phyloP scores from a whole-genome alignment of 2,329 filamentous ascomycete species.

The Verticillium longisporum region DNA sequence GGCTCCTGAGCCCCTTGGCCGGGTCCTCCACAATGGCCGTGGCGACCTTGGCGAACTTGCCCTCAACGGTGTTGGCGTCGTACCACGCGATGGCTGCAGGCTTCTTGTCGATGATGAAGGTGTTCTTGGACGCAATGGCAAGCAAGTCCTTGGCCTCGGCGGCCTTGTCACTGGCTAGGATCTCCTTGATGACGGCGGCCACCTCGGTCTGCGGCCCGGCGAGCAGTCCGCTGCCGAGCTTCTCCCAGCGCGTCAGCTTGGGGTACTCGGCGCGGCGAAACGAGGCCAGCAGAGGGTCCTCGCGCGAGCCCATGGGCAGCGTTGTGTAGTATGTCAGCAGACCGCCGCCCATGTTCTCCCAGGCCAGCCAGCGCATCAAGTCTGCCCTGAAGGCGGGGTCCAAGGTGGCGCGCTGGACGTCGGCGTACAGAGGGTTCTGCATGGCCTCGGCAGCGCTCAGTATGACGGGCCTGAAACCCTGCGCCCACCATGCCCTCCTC shows the following conservation, averaged over 20 bases:
- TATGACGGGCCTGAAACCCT: slow-evolving; percentile 82
- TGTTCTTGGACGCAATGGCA: slow-evolving; percentile 49
- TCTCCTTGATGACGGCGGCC: slow-evolving; percentile 53
- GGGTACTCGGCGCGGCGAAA: slow-evolving; percentile 72
- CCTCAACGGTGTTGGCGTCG: slow-evolving; percentile 51
- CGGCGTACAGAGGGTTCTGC: slow-evolving; percentile 71
- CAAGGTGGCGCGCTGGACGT: slow-evolving; percentile 58
- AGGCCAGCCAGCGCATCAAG: slow-evolving; percentile 81
- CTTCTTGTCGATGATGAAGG: slow-evolving; percentile 58
- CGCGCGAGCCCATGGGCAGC: slow-evolving; percentile 73
- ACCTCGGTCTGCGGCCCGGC: slow-evolving; percentile 62
- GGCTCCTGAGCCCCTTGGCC: slow-evolving; percentile 53
- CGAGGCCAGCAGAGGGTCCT: slow-evolving; percentile 65
- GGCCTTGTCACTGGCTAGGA: slow-evolving; percentile 47
- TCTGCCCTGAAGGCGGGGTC: slow-evolving; percentile 59
- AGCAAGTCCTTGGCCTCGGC: slow-evolving; percentile 57
- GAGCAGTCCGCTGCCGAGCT: slow-evolving; percentile 65
- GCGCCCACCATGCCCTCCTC: slow-evolving; percentile 92
- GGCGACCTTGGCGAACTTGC: slow-evolving; percentile 61
- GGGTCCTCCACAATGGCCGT: slow-evolving; percentile 52
- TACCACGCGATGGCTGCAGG: slow-evolving; percentile 74
- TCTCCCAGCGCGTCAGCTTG: slow-evolving; percentile 65
- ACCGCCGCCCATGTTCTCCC: slow-evolving; percentile 84
- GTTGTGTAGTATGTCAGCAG: slow-evolving; percentile 73
- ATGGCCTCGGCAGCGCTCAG: slow-evolving; percentile 73